A percentile compares a stretch with the other conserved stretches of the same genome.
Evolutionary conservation across 2,329 filamentous ascomycete species (phyloP).

Genomic region (Pseudogymnoascus sp.): DNA sequence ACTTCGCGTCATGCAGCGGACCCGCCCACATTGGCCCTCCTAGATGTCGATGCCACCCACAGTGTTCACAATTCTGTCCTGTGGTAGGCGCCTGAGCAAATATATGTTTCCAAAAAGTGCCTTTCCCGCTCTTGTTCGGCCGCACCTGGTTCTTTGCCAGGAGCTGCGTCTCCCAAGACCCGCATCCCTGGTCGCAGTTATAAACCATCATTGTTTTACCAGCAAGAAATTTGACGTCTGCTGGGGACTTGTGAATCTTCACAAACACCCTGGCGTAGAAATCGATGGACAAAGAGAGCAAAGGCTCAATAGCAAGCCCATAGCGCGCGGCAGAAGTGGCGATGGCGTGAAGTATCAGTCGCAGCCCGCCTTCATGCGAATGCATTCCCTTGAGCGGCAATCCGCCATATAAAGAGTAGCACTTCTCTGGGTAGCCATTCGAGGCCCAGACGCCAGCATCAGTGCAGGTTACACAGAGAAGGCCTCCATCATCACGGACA

Average conservation of each 20-base stretch:
- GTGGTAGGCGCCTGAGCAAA: slow-evolving; percentile 64
- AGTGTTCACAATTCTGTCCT: slow-evolving; percentile 68
- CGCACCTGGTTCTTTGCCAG: slow-evolving; percentile 62
- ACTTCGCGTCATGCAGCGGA: slow-evolving; percentile 74
- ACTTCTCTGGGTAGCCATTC: slow-evolving; percentile 88
- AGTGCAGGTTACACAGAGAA: slow-evolving; percentile 93
- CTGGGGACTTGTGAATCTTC: slow-evolving; percentile 68
- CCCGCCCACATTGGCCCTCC: slow-evolving; percentile 94
- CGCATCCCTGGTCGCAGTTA: slow-evolving; percentile 83
- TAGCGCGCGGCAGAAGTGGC: slow-evolving; percentile 76
- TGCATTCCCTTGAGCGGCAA: slow-evolving; percentile 75
- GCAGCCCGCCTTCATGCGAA: slow-evolving; percentile 83
- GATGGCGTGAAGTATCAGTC: slow-evolving; percentile 76
- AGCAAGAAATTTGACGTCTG: slow-evolving; percentile 81
- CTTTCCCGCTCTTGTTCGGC: slow-evolving; percentile 62
- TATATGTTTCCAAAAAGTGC: slow-evolving; percentile 69
- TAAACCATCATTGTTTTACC: slow-evolving; percentile 91
- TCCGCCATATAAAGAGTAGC: slow-evolving; percentile 88
- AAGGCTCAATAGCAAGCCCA: slow-evolving; percentile 79
- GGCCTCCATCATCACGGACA: slow-evolving; percentile 73
- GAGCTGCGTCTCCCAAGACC: slow-evolving; percentile 80
- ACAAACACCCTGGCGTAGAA: slow-evolving; percentile 92
- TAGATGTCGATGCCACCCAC: slow-evolving; percentile 77
- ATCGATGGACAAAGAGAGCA: slow-evolving; percentile 89
- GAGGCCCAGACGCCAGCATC: slow-evolving; percentile 94